Conservation (phyloP, 441 rosid genomes). For the Populus hybrid region DNA sequence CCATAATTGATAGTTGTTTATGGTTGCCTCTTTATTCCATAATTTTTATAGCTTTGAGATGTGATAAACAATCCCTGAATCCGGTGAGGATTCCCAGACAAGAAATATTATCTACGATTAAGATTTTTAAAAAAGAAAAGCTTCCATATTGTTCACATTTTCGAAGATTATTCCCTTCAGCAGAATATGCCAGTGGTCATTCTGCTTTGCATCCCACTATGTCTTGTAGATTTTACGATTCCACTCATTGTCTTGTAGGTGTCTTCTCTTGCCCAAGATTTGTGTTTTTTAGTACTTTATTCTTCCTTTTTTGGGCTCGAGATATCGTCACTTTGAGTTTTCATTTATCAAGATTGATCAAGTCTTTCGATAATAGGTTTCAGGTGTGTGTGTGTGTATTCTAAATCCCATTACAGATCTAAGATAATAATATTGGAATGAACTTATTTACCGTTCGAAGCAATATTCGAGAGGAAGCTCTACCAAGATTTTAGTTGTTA, state of each 20-base stretch:
- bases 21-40: not conserved
- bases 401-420: no score
- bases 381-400: no score
- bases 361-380: no score
- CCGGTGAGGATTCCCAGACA: conserved; percentile 14
- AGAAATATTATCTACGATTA: not conserved
- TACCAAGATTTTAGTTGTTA: no score
- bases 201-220: conserved; percentile 8
- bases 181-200: conserved; percentile 6
- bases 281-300: no score
- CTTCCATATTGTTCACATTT: not conserved
- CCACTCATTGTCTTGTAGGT: not conserved
- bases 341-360: not conserved
- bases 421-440: no score
- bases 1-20: not conserved
- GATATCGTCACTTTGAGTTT: not conserved
- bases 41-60: not conserved
- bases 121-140: not conserved
- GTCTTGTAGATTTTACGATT: conserved; percentile 4
- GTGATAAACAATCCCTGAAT: conserved; percentile 11
- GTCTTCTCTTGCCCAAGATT: not conserved
- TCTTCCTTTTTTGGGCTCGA: not conserved
- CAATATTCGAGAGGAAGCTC: not conserved
- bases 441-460: not conserved
- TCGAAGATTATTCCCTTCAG: conserved; percentile 7